phyloP scores from a whole-genome alignment of 148 eudicot genomes.

The Vaccinium darrowii region DNA sequence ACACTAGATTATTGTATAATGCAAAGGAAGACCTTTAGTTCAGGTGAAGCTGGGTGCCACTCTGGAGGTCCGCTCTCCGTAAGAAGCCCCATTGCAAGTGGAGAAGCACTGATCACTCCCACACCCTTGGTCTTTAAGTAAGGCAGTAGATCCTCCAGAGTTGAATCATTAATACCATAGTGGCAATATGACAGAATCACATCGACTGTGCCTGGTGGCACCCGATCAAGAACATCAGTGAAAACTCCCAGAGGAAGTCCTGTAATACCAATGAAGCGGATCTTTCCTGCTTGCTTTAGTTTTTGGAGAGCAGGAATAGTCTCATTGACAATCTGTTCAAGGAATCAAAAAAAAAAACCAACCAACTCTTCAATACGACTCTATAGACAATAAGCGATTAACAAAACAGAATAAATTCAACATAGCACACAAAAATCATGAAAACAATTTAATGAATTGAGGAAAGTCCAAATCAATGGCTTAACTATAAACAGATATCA shows the following conservation, averaged over 20 bases:
- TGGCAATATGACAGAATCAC: no score
- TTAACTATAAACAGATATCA: background rate
- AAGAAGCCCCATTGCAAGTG: constrained; percentile 96
- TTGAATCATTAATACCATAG: constrained; percentile 77
- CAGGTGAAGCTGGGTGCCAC: constrained; percentile 97
- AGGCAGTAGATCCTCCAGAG: constrained; percentile 79
- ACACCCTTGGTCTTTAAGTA: constrained; percentile 92
- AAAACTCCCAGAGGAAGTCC: constrained; percentile 88
- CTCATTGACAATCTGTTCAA: constrained; percentile 72
- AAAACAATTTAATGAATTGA: background rate
- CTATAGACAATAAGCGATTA: background rate
- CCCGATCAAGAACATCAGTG: constrained; percentile 85
- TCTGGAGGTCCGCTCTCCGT: constrained; percentile 93
- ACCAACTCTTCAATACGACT: constrained; percentile 12
- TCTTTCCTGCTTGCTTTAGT: constrained; percentile 82
- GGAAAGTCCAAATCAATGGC: no score
- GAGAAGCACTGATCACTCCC: constrained; percentile 97
- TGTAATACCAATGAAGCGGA: constrained; percentile 87
- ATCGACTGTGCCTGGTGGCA: no score
- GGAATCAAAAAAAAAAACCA: constrained; percentile 13
- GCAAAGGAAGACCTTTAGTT: constrained; percentile 58
- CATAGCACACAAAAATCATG: background rate
- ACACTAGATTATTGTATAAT: no score
- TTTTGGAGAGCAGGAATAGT: constrained; percentile 96
- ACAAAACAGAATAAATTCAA: background rate